phyloP scores from a whole-genome alignment of 208 protist genomes.

The Blechomonas ayalai region DNA sequence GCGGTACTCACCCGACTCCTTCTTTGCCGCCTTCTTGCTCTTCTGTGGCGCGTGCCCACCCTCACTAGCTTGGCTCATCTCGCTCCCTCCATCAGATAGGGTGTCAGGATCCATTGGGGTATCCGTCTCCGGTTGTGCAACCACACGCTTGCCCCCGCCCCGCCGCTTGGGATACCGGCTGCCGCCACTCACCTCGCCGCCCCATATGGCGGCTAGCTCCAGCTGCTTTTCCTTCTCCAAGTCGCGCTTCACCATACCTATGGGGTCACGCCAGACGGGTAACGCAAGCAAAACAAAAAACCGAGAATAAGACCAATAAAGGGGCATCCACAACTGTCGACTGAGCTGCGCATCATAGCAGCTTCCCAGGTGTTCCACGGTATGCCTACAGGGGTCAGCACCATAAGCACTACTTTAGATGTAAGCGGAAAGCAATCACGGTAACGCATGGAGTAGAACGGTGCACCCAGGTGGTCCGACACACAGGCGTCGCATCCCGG shows the following conservation, averaged over 20 bases:
- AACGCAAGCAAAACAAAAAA: constrained; percentile 4
- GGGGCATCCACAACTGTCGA: neutral
- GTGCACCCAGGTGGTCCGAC: neutral
- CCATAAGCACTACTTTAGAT: no score
- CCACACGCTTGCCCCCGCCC: constrained; percentile 20
- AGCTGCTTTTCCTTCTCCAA: constrained; percentile 79
- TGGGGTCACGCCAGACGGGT: neutral
- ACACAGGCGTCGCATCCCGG: neutral
- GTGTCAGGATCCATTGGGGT: constrained; percentile 25
- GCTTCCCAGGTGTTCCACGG: neutral
- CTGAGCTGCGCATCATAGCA: no score
- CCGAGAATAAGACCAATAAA: constrained; percentile 1
- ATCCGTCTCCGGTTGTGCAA: constrained; percentile 16
- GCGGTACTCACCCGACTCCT: constrained; percentile 34
- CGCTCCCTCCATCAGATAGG: constrained; percentile 31
- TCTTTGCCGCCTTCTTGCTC: constrained; percentile 30
- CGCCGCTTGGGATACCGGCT: constrained; percentile 60
- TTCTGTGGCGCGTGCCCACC: constrained; percentile 11
- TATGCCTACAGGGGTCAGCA: no score
- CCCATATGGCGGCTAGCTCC: constrained; percentile 85
- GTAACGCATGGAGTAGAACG: neutral
- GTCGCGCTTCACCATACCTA: constrained; percentile 62
- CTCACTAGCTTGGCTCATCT: constrained; percentile 8
- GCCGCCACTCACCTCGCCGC: constrained; percentile 64
- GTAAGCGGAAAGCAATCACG: no score